Base-by-base conservation (phyloP, 2,329 filamentous ascomycete genomes). In the Teratosphaeria destructans region DNA sequence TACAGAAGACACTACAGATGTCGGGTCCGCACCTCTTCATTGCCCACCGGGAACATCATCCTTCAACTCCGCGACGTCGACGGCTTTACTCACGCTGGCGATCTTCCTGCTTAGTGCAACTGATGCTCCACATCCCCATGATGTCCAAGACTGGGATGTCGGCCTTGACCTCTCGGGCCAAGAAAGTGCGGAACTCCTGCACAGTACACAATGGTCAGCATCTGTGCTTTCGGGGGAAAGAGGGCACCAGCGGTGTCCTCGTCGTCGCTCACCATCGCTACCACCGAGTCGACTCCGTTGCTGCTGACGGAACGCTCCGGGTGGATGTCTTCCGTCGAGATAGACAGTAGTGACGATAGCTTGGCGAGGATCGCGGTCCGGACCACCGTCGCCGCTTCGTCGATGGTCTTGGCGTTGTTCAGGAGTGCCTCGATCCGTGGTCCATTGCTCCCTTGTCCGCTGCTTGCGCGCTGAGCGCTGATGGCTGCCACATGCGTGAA, bases 281-380 rank as follows among this genome's bases (percentile, higher is more conserved):
- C 57, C 5, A 75, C 59, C 1, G 73, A 74, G 59, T 75, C 73
- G 14, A 71, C 54, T 0, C 73, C 68, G 23, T 61, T 60, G 5
- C 27, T 54, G 27, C 29, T 35, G 19, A 64, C 32, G 7, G 59
- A 43, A 26, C 54, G 34, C 14, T 23, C 23, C 12, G 54, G n/a
- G 47, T 62, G 55, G 19, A 63, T 56, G 12, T 54, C 57, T 11
- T 58, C 52, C 11, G 26, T 59, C n/a, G 61, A 39, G 4, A 61
- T 19, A 6, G 52, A 55, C 11, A 59, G 49, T 47, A 55, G 26
- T 10, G 52, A 56, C 11, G 57, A 32, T 12, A 59, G 29, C 37
- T 59, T 59, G 6, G 26, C 34, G 2, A 55, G 11, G 10, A 59
- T 32, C 3, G 57, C 52, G 11, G 29, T 27, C 39, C 7, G 8